Percentiles rank a stretch among this genome's conserved stretches.
These are phyloP conservation scores for Blastobotrys robertii DNA, from an alignment of 805 yeast species.

Conservation along the genomic window DNA sequence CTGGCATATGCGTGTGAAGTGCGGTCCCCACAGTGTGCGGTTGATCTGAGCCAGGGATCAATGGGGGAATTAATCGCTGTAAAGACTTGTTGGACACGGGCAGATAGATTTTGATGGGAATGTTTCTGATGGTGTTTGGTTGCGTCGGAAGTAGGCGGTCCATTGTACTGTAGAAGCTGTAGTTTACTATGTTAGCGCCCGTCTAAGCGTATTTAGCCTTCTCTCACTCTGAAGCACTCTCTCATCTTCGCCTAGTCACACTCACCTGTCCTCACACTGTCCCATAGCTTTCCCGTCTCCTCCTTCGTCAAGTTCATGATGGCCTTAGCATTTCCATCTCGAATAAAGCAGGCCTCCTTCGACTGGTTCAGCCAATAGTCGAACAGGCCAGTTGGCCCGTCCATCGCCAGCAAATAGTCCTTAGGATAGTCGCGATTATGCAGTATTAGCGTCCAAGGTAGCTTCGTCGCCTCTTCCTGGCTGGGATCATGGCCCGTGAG, in stretches of 20 bases:
- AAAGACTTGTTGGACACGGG: slow-evolving; percentile 29
- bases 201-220: no score
- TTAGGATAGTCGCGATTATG: slow-evolving; percentile 36
- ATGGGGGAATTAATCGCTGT: slow-evolving; percentile 26
- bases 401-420: slow-evolving; percentile 34
- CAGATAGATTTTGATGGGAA: slow-evolving; percentile 28
- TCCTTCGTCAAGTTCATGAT: slow-evolving; percentile 68
- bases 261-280: slow-evolving; percentile 29
- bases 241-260: no score
- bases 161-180: slow-evolving; percentile 21
- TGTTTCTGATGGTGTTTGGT: slow-evolving; percentile 10
- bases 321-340: slow-evolving; percentile 68
- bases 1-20: slow-evolving; percentile 36
- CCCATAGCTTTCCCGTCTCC: slow-evolving; percentile 52
- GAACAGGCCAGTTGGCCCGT: slow-evolving; percentile 28
- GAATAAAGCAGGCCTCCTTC: slow-evolving; percentile 70
- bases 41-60: slow-evolving; percentile 9
- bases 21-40: slow-evolving; percentile 31
- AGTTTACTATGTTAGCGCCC: no score
- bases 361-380: slow-evolving; percentile 65
- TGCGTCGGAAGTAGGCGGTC: slow-evolving; percentile 19
- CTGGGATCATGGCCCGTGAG: slow-evolving; percentile 33
- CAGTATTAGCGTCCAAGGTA: slow-evolving; percentile 41
- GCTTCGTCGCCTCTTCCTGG: slow-evolving; percentile 7
- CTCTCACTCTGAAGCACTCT: not conserved